These are phyloP conservation scores for Neoarthrinium moseri DNA, from an alignment of 2,329 filamentous ascomycete genomes.

Conservation along the genomic window DNA sequence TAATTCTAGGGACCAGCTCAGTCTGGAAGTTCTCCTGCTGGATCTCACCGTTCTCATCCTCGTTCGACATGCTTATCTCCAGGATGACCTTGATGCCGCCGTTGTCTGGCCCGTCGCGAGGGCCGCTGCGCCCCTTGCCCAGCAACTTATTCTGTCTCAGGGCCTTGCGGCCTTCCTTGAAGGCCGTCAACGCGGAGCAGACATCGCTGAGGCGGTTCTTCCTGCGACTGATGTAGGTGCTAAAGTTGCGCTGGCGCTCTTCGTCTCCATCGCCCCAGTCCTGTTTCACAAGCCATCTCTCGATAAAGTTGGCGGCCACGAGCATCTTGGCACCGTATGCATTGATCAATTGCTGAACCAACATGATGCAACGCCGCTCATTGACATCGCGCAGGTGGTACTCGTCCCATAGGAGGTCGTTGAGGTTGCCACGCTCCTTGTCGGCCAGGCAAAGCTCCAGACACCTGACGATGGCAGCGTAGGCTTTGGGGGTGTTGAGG, in stretches of 20 bases:
- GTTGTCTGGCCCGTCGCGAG: constrained; percentile 20
- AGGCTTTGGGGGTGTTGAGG: constrained; percentile 50
- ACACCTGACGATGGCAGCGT: constrained; percentile 58
- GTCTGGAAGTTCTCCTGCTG: constrained; percentile 27
- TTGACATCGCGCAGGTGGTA: constrained; percentile 61
- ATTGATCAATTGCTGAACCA: constrained; percentile 57
- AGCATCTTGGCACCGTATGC: constrained; percentile 57
- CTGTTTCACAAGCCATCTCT: constrained; percentile 73
- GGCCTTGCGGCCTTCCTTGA: constrained; percentile 48
- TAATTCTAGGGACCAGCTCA: constrained; percentile 33
- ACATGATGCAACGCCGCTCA: constrained; percentile 59
- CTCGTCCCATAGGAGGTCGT: constrained; percentile 60
- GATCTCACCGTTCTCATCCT: constrained; percentile 23
- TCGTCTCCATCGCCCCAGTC: constrained; percentile 61
- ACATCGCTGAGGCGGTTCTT: constrained; percentile 54
- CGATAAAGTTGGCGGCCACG: constrained; percentile 63
- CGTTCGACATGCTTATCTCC: constrained; percentile 32
- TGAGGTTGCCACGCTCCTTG: constrained; percentile 47
- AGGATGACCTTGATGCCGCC: constrained; percentile 31
- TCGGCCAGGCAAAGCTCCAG: constrained; percentile 56
- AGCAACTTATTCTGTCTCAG: constrained; percentile 49
- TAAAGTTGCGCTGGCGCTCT: constrained; percentile 54
- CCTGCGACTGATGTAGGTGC: constrained; percentile 46
- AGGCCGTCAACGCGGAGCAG: constrained; percentile 47
- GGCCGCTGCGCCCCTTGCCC: constrained; percentile 24